Evolutionary conservation across 2,329 filamentous ascomycete species (phyloP).

Genomic region (Septoria petroselini): DNA sequence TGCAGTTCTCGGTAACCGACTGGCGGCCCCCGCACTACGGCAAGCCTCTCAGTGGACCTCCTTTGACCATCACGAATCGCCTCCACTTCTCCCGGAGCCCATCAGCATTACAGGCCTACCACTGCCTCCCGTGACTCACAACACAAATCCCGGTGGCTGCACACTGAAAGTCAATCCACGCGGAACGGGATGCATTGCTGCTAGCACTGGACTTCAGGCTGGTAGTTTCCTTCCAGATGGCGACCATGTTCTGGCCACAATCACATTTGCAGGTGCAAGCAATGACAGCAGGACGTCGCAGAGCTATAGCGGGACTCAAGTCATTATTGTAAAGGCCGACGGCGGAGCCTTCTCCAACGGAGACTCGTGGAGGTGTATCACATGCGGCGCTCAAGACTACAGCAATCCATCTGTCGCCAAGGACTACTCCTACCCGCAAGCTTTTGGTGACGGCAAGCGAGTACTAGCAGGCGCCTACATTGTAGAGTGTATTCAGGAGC

Average conservation of each 20-base stretch:
- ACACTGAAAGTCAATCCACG: slow-evolving; percentile 37
- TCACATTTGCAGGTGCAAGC: slow-evolving; percentile 47
- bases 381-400: slow-evolving; percentile 40
- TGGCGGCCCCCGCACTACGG: not conserved
- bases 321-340: slow-evolving; percentile 47
- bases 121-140: slow-evolving; percentile 39
- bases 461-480: slow-evolving; percentile 36
- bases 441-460: slow-evolving; percentile 42
- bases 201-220: slow-evolving; percentile 22
- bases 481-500: slow-evolving; percentile 40
- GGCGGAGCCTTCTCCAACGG: slow-evolving; percentile 45
- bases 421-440: slow-evolving; percentile 44
- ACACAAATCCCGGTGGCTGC: slow-evolving; percentile 36
- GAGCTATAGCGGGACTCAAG: slow-evolving; percentile 44
- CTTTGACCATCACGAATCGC: not conserved
- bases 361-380: slow-evolving; percentile 50
- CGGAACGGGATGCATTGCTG: slow-evolving; percentile 41
- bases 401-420: slow-evolving; percentile 32
- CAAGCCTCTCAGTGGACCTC: not conserved
- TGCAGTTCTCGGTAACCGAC: too few species aligned
- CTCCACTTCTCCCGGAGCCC: slow-evolving; percentile 33
- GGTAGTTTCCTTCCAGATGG: slow-evolving; percentile 44
- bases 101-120: slow-evolving; percentile 40
- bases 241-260: slow-evolving; percentile 43
- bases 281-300: slow-evolving; percentile 41